Percentiles rank a stretch among this genome's conserved stretches.
These are phyloP conservation scores for Botryobasidium botryosum DNA, from an alignment of 768 basidiomycete genomes.

Conservation along the genomic window DNA sequence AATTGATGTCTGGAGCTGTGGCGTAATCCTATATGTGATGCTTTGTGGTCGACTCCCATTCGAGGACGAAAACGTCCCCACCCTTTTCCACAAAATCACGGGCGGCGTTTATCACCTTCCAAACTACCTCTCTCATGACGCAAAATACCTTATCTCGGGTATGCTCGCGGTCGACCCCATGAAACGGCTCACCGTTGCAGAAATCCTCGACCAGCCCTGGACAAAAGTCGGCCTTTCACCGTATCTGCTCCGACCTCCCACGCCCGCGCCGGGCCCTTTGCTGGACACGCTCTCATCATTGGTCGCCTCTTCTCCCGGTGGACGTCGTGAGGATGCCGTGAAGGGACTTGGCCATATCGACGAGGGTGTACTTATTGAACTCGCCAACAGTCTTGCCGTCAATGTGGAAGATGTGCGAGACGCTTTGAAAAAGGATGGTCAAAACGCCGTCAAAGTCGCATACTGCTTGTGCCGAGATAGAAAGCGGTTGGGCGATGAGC, in stretches of 20 bases:
- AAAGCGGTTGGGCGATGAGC: conserved; percentile 60
- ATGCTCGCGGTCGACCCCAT: conserved; percentile 94
- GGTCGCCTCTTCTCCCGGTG: conserved; percentile 38
- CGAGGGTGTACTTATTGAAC: conserved; percentile 74
- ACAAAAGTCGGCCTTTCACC: conserved; percentile 71
- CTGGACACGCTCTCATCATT: conserved; percentile 57
- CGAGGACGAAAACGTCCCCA: conserved; percentile 91
- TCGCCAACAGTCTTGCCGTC: conserved; percentile 55
- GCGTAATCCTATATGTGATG: conserved; percentile 98
- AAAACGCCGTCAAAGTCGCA: conserved; percentile 90
- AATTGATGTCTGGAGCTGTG: conserved; percentile 97
- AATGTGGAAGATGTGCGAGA: conserved; percentile 79
- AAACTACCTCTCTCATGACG: conserved; percentile 58
- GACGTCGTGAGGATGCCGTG: conserved; percentile 62
- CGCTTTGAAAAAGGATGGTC: conserved; percentile 66
- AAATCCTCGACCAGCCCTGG: conserved; percentile 83
- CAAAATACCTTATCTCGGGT: conserved; percentile 56
- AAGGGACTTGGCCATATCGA: conserved; percentile 87
- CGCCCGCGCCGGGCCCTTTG: conserved; percentile 54
- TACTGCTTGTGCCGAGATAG: conserved; percentile 90
- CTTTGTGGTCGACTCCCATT: conserved; percentile 89
- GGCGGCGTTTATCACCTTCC: conserved; percentile 63
- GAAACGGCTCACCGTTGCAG: conserved; percentile 83
- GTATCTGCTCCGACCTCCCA: conserved; percentile 70
- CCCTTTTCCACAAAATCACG: conserved; percentile 86